These are phyloP conservation scores for Vigna nakashimae DNA, from an alignment of 306 rosid species.

Conservation along the genomic window DNA sequence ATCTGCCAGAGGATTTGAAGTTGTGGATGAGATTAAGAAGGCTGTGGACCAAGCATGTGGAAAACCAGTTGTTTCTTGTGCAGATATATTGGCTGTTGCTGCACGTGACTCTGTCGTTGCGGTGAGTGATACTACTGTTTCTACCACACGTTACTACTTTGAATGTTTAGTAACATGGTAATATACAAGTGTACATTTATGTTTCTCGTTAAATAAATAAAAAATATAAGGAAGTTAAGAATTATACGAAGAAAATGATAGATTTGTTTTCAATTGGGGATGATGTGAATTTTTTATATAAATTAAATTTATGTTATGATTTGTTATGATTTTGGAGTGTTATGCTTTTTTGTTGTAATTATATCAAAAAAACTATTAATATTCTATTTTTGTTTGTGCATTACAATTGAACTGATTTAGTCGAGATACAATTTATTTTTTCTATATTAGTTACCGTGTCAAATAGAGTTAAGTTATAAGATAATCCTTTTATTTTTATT, in stretches of 20 bases:
- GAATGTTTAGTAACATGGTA: background rate
- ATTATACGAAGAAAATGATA: no score
- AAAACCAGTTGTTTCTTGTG: slow-evolving; percentile 55
- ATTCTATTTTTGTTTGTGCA: background rate
- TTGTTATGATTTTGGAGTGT: no score
- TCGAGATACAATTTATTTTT: background rate
- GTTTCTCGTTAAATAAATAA: no score
- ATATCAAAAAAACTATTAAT: no score
- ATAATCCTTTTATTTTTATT: background rate
- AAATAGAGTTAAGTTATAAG: background rate
- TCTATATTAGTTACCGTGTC: background rate
- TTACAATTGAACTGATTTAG: background rate
- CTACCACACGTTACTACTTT: background rate
- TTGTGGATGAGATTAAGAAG: slow-evolving; percentile 50
- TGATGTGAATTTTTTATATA: no score
- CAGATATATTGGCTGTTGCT: slow-evolving; percentile 54
- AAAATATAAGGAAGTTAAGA: no score
- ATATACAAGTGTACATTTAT: no score
- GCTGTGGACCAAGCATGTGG: slow-evolving; percentile 52
- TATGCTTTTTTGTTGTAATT: no score
- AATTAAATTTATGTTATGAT: no score
- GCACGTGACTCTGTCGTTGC: slow-evolving; percentile 55
- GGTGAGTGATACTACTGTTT: slow-evolving; percentile 10
- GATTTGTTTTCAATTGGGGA: no score
- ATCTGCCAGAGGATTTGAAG: slow-evolving; percentile 54